Evolutionary conservation across 805 yeast genomes (phyloP).

Genomic region (Cyberlindnera lachancei): DNA sequence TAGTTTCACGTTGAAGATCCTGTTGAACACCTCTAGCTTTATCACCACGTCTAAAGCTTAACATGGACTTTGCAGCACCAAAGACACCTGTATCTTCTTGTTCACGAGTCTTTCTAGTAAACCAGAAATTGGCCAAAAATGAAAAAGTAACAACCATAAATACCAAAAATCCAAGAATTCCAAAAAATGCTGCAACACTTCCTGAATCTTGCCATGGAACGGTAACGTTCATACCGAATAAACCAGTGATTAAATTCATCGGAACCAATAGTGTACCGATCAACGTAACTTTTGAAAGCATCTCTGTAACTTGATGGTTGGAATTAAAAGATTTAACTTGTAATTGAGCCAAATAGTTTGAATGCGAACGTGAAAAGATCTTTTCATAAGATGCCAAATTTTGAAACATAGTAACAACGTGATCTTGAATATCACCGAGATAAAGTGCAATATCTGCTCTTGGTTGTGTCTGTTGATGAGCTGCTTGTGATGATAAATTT

Average conservation of each 20-base stretch:
- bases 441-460: constrained; percentile 88
- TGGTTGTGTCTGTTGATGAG: constrained; percentile 43
- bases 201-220: constrained; percentile 63
- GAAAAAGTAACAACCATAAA: constrained; percentile 32
- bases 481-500: constrained; percentile 21
- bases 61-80: constrained; percentile 24
- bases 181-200: constrained; percentile 58
- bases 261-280: constrained; percentile 90
- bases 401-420: constrained; percentile 92
- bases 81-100: constrained; percentile 11
- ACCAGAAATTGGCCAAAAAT: constrained; percentile 35
- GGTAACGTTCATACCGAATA: constrained; percentile 91
- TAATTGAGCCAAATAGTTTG: constrained; percentile 87
- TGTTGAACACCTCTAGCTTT: constrained; percentile 10
- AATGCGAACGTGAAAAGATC: constrained; percentile 85
- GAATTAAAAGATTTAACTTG: constrained; percentile 89
- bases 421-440: constrained; percentile 95
- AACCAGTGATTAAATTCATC: constrained; percentile 80
- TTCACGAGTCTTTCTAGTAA: constrained; percentile 27
- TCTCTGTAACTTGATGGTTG: constrained; percentile 76
- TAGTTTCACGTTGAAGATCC: constrained; percentile 18
- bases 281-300: constrained; percentile 82
- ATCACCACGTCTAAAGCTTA: constrained; percentile 17
- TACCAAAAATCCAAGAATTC: constrained; percentile 50
- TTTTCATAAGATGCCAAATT: constrained; percentile 85